Conservation (phyloP, 2,329 filamentous ascomycete genomes). For the Stachybotrys chartarum region DNA sequence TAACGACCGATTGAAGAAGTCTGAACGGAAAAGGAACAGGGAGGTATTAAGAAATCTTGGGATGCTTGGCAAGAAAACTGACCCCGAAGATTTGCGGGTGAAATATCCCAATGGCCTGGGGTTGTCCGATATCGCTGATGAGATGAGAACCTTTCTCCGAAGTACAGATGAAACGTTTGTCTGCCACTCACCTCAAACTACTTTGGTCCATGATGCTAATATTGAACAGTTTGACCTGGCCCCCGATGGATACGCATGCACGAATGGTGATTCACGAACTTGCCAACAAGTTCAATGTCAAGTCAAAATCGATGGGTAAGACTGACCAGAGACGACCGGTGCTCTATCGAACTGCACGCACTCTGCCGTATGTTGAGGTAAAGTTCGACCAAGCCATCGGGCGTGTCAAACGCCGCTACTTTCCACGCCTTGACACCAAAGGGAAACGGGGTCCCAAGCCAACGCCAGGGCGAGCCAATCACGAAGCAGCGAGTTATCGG, state of each 20-base stretch:
- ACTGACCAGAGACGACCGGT: slow-evolving; percentile 68
- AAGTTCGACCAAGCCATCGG: slow-evolving; percentile 42
- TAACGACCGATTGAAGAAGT: slow-evolving; percentile 66
- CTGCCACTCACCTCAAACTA: not conserved
- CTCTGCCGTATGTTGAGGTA: slow-evolving; percentile 51
- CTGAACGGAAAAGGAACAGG: slow-evolving; percentile 60
- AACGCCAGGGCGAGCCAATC: slow-evolving; percentile 13
- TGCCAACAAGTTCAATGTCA: slow-evolving; percentile 67
- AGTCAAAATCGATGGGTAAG: slow-evolving; percentile 74
- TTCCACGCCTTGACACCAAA: slow-evolving; percentile 42
- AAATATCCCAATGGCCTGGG: slow-evolving; percentile 71
- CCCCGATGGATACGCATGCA: slow-evolving; percentile 74
- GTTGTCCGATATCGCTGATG: slow-evolving; percentile 61
- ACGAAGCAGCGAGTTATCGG: slow-evolving; percentile 44
- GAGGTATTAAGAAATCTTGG: slow-evolving; percentile 61
- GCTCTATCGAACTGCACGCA: slow-evolving; percentile 66
- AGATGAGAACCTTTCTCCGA: slow-evolving; percentile 65
- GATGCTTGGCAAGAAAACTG: slow-evolving; percentile 52
- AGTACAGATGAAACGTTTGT: slow-evolving; percentile 56
- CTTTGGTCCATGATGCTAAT: slow-evolving; percentile 4
- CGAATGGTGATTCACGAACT: slow-evolving; percentile 77
- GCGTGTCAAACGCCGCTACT: slow-evolving; percentile 45
- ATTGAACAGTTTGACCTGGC: slow-evolving; percentile 56
- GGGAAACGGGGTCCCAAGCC: slow-evolving; percentile 24
- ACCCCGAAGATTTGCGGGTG: slow-evolving; percentile 51